Base-by-base conservation (phyloP, 2,329 filamentous ascomycete species). In the Cordyceps fumosorosea region DNA sequence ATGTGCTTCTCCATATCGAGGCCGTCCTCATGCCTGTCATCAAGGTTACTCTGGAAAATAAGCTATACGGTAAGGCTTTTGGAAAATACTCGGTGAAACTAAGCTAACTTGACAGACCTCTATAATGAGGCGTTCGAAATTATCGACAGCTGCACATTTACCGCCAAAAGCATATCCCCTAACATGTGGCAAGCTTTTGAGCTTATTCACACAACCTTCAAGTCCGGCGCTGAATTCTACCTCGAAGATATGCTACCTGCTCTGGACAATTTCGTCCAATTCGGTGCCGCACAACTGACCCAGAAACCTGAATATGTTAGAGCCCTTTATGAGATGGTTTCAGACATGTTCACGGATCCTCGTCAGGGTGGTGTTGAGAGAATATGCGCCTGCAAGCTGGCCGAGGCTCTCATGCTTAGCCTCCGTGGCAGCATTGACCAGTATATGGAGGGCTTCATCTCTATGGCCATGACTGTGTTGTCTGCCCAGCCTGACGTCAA, bases 141-240 rank as follows among this genome's bases (percentile, higher is more conserved):
- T 69, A 96, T 99, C 69, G 95, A 99, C 75, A 97, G 92, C 81
- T 99, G 95, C 81, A 99, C 95, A 8, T 99, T 98, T 74, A 91
- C 95, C 12, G 93, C 95, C 65, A 99, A 98, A 81, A 85, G 86
- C 63, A 98, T 99, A 68, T 97, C 95, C 1, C 86, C 89, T 11
- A 96, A 91, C 48, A 99, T 99, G 95, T 99, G 95, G 95, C 88
- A 93, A 76, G 93, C 95, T 2, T 99, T 99, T 73, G 93, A 96
- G 77, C 84, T 98, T 51, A 96, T 99, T 66, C 93, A 98, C 77
- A 86, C 90, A 67, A 97, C 93, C 1, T 99, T 99, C 81, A 98
- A 98, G 78, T 90, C 91, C 63, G 95, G 95, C 47, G 95, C 93
- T 42, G 93, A 99, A 79, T 85, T 98, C 52, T 99, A 99, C 73